A percentile compares a stretch with the other conserved stretches of the same genome.
Evolutionary conservation across 192 early-diverging fungal genomes (phyloP).

Genomic region (Jimgerdemannia flammicorona): DNA sequence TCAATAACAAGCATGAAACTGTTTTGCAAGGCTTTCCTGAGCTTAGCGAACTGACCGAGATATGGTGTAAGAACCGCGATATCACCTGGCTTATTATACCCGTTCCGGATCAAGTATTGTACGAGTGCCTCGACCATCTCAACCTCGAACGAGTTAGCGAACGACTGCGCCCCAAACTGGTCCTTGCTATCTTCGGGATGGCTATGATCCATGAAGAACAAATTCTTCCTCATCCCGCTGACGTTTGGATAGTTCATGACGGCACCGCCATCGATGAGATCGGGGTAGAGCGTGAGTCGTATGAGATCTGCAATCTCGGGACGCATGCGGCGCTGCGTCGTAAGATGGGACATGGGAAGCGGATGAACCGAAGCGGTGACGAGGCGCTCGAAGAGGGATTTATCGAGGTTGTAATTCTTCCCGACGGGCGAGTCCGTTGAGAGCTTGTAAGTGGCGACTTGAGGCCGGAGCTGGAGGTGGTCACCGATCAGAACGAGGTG

Average conservation of each 20-base stretch:
- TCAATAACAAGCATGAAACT: conserved; percentile 24
- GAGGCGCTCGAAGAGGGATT: conserved; percentile 54
- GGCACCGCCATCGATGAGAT: conserved; percentile 36
- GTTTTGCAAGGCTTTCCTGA: conserved; percentile 28
- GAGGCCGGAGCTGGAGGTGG: conserved; percentile 55
- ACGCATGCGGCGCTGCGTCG: conserved; percentile 54
- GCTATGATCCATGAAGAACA: conserved; percentile 47
- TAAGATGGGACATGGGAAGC: conserved; percentile 31
- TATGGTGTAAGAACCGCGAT: conserved; percentile 59
- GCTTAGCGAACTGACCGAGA: conserved; percentile 39
- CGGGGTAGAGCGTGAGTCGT: conserved; percentile 41
- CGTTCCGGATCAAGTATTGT: conserved; percentile 45
- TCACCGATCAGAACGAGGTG: conserved; percentile 57
- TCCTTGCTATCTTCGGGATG: conserved; percentile 36
- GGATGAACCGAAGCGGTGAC: conserved; percentile 25
- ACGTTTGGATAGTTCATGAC: conserved; percentile 34
- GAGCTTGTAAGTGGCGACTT: conserved; percentile 43
- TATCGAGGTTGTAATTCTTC: conserved; percentile 33
- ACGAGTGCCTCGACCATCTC: conserved; percentile 45
- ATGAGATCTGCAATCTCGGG: conserved; percentile 48
- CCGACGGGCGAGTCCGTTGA: conserved; percentile 3
- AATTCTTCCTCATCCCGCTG: conserved; percentile 41
- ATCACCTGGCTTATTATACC: conserved; percentile 35
- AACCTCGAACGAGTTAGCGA: conserved; percentile 27
- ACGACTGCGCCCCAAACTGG: background rate